Evolutionary conservation across 306 rosid genomes (phyloP).

Genomic region (Ormosia emarginata): DNA sequence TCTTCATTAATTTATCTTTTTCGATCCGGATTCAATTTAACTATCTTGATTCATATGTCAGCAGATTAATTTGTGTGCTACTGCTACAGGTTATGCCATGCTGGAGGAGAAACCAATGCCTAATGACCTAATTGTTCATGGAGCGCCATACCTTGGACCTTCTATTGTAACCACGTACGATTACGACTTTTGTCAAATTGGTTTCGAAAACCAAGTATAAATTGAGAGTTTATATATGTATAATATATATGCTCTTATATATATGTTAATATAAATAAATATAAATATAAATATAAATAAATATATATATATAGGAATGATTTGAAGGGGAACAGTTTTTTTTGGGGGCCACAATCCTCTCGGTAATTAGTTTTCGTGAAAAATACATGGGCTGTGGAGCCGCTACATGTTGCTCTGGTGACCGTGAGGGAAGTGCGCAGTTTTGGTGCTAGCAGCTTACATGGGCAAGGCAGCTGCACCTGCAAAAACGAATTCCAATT

Average conservation of each 20-base stretch:
- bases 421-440: not conserved
- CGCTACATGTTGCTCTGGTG: not conserved
- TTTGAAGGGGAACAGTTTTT: not conserved
- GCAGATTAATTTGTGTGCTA: not conserved
- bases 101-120: conserved; percentile 59
- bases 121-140: conserved; percentile 42
- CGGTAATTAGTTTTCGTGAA: not conserved
- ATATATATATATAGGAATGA: not conserved
- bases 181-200: not conserved
- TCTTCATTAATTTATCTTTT: not conserved
- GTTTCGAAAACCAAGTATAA: not conserved
- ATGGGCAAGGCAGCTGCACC: no score
- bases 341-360: not conserved
- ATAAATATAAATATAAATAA: not conserved
- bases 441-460: not conserved
- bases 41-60: not conserved
- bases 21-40: no score
- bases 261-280: no score
- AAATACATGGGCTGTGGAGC: not conserved
- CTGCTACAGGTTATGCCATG: conserved; percentile 42
- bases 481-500: no score
- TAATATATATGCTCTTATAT: no score
- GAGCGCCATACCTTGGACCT: conserved; percentile 62
- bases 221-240: not conserved
- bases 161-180: conserved; percentile 10